These are phyloP conservation scores for Pseudopyricularia javanii DNA, from an alignment of 2,329 filamentous ascomycete species.

Conservation along the genomic window DNA sequence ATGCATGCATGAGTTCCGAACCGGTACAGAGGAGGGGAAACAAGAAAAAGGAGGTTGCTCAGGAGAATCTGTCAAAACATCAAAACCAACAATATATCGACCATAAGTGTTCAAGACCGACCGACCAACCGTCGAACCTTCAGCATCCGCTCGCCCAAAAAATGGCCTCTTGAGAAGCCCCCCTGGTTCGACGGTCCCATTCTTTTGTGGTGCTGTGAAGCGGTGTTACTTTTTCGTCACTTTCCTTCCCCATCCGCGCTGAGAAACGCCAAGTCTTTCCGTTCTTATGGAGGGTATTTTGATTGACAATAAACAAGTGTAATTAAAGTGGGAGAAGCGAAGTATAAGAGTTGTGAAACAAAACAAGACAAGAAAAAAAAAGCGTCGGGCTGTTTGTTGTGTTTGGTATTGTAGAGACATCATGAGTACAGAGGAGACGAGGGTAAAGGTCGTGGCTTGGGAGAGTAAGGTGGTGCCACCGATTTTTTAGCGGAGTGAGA, in stretches of 20 bases:
- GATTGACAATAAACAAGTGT: constrained; percentile 28
- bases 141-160: background rate
- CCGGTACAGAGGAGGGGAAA: background rate
- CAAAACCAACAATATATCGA: constrained; percentile 6
- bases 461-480: constrained; percentile 12
- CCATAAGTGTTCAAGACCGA: constrained; percentile 6
- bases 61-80: constrained; percentile 2
- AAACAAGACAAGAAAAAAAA: constrained; percentile 35
- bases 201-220: constrained; percentile 1
- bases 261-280: constrained; percentile 4
- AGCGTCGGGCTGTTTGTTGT: constrained; percentile 33
- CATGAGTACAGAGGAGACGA: constrained; percentile 41
- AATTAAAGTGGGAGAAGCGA: constrained; percentile 24
- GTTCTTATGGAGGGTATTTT: constrained; percentile 11
- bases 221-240: background rate
- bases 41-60: background rate
- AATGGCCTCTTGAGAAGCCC: constrained; percentile 4
- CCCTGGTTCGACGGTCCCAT: background rate
- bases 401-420: constrained; percentile 38
- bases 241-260: background rate
- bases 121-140: constrained; percentile 4
- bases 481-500: constrained; percentile 76
- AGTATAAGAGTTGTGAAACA: constrained; percentile 24
- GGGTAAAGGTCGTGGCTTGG: constrained; percentile 26
- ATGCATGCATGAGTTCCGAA: background rate